These are phyloP conservation scores for Dillenia turbinata DNA, from an alignment of 164 flowering plant genomes.

Conservation along the genomic window DNA sequence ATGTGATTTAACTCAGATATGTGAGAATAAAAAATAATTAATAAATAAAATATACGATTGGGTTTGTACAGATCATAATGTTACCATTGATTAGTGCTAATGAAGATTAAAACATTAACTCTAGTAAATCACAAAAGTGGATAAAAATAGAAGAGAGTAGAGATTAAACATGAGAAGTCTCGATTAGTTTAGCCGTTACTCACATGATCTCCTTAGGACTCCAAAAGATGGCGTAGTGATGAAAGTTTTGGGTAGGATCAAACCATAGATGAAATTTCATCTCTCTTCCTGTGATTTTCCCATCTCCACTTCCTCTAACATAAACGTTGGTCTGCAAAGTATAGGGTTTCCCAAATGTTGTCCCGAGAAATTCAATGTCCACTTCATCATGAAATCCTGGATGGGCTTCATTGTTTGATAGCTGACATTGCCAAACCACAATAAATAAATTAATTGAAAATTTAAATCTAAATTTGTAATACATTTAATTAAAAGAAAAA, in stretches of 20 bases:
- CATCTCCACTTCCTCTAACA: constrained; percentile 68
- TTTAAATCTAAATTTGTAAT: not conserved
- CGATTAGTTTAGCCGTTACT: constrained; percentile 9
- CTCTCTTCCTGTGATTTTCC: constrained; percentile 59
- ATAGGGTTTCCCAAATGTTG: constrained; percentile 69
- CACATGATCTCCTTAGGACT: constrained; percentile 57
- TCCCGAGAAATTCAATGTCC: constrained; percentile 60
- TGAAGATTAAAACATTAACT: too few species aligned
- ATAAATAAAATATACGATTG: too few species aligned
- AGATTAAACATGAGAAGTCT: too few species aligned
- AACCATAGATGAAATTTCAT: constrained; percentile 75
- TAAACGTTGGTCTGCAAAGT: constrained; percentile 68
- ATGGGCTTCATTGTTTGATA: constrained; percentile 61
- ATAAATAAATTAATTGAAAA: not conserved
- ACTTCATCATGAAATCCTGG: constrained; percentile 70
- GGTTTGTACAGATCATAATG: too few species aligned
- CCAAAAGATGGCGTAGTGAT: constrained; percentile 68
- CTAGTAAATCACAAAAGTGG: too few species aligned
- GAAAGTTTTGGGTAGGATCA: constrained; percentile 55
- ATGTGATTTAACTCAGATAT: too few species aligned
- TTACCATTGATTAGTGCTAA: too few species aligned
- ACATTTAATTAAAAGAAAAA: too few species aligned
- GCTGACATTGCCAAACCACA: constrained; percentile 19
- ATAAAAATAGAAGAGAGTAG: too few species aligned
- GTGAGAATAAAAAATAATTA: too few species aligned